Conservation (phyloP, 176 grass and related monocot genomes). For the Zea mays region Zm-B73-REFERENCE-NAM-5.0 NC_050097.1:131912001-131912500, state of each 20-base stretch:
- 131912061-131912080: neutral
- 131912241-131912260: slow-evolving; percentile 1
- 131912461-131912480: slow-evolving; percentile 64
- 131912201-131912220: slow-evolving; percentile 15
- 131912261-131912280: slow-evolving; percentile 60
- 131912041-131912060: slow-evolving; percentile 74
- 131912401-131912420: slow-evolving; percentile 62
- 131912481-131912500: slow-evolving; percentile 33
- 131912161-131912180: slow-evolving; percentile 68
- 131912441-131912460: neutral
- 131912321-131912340: slow-evolving; percentile 67
- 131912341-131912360: slow-evolving; percentile 73
- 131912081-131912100: slow-evolving; percentile 73
- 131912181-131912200: slow-evolving; percentile 57
- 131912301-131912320: slow-evolving; percentile 54
- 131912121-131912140: slow-evolving; percentile 48
- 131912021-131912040: slow-evolving; percentile 46
- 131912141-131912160: slow-evolving; percentile 64
- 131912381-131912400: slow-evolving; percentile 23
- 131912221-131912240: slow-evolving; percentile 88
- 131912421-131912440: slow-evolving; percentile 74
- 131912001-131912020: slow-evolving; percentile 72
- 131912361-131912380: slow-evolving; percentile 56
- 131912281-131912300: slow-evolving; percentile 55
- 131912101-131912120: slow-evolving; percentile 34